Base-by-base conservation (phyloP, 1,139 yeast species). In the Entelexis sorbosivorans region DNA sequence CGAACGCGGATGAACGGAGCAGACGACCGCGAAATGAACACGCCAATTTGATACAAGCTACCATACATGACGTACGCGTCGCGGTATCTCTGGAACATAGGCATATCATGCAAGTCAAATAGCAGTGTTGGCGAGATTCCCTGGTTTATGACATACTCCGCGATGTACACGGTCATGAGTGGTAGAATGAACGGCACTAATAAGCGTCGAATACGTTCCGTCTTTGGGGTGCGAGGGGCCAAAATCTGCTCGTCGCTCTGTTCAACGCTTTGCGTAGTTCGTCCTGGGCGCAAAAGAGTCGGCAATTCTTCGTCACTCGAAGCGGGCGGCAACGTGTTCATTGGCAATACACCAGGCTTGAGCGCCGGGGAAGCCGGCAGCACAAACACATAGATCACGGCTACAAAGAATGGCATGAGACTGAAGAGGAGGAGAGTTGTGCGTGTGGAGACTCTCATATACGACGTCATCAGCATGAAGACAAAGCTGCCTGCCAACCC, bases 31-130 rank as follows among this genome's bases (percentile, higher is more conserved):
- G 96, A 87, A 1, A 91, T 75, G 61, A 89, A 87, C 0, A 91
- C 98, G 8, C 98, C 98, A 8, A 87, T 51, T 64, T 91, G 97
- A 63, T 91, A 91, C 2, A 89, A 66, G 7, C 94, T 83, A n/a
- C 96, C 95, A 63, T 91, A 91, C 0, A 88, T 81, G 22, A 91
- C 97, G 64, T 91, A 91, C 9, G 86, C 82, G 60, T 91, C 98
- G 56, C 97, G 73, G 64, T 77, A 86, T 20, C 76, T 70, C 3
- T 71, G 64, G 62, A 88, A 85, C 56, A 53, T 52, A 0, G 95
- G 93, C 64, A 84, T 73, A 10, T 76, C 74, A 0, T 79, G 76
- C 10, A 87, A 61, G 0, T 93, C 89, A 61, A 84, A 89, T 5
- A 89, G 68, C 44, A 89, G 68, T 0, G 96, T 89, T 0, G 96